Base-by-base conservation (phyloP, 2,329 filamentous ascomycete genomes). In the Rutstroemia sp. region DNA sequence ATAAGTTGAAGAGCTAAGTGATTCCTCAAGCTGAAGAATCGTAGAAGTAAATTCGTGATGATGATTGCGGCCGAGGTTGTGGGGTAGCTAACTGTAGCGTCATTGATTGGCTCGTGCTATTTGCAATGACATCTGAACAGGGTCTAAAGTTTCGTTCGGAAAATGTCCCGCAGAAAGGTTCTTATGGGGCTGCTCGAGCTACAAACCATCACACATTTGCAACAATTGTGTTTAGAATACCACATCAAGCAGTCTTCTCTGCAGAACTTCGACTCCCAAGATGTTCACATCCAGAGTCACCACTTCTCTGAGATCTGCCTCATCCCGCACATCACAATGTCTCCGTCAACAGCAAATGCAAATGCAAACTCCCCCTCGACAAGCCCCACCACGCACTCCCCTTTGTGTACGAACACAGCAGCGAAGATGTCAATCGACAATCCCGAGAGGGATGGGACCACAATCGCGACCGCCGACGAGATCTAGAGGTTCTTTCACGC, bases 201-300 rank as follows among this genome's bases (percentile, higher is more conserved):
- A 10, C 17, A 19, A 23, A 17, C 41, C 17, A 17, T 3, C 14
- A 44, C 17, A 44, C 21, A 21, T 37, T 17, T 17, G 37, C 34
- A 6, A 17, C 34, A 41, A 53, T 53, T 53, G 54, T 23, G 23
- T 5, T 39, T 21, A 9, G 9, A 21, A 6, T 42, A 17, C 6
- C 30, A 45, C 23, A 10, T 45, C 17, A 6, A 34, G 10, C n/a
- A 25, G 12, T 30, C 10, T 23, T 10, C 10, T 25, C 7, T 34
- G 1, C 17, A 53, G 19, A 38, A 5, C 17, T 23, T 14, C 21
- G 42, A 49, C 44, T 56, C 7, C 16, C 4, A 60, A n/a, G 3
- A 69, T 69, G 67, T 66, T 67, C 42, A 46, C 58, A 25, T 61
- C 65, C 48, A 57, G 62, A n/a, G 50, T 67, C 9, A 50, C 55